Conservation (phyloP, 1,284 basidiomycete genomes). For the Fomitopsis pinicola region DNA sequence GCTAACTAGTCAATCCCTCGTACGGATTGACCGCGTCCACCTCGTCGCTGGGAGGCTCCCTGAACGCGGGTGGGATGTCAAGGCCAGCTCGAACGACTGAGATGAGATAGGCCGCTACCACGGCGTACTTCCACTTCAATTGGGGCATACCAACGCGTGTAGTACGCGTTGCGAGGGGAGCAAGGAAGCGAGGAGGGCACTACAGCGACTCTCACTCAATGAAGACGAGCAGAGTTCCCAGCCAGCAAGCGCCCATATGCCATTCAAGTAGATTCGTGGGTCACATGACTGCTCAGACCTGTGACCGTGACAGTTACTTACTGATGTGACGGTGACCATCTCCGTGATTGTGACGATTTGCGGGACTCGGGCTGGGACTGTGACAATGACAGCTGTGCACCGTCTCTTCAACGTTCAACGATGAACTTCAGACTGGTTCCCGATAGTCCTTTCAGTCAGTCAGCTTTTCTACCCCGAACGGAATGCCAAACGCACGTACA, state of each 20-base stretch:
- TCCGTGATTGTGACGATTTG: no score
- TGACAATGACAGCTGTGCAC: no score
- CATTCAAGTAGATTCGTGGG: background rate
- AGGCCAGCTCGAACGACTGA: background rate
- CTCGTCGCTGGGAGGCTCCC: slow-evolving; percentile 5
- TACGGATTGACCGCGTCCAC: slow-evolving; percentile 7
- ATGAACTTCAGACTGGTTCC: no score
- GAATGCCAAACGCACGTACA: no score
- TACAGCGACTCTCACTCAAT: background rate
- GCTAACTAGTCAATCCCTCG: background rate
- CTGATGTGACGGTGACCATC: no score
- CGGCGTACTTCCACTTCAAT: background rate
- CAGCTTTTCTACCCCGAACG: no score
- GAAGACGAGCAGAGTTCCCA: background rate
- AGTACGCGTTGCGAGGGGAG: background rate
- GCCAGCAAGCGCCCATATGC: background rate
- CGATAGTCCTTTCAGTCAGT: no score
- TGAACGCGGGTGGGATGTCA: slow-evolving; percentile 1
- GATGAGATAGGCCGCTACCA: background rate
- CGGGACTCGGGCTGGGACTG: no score
- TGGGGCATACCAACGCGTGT: background rate
- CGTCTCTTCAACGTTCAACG: no score
- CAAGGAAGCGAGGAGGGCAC: background rate
- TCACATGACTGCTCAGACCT: background rate
- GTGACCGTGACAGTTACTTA: no score